Conservation (phyloP, 176 grass and related monocot genomes). For the Oryza australiensis region DNA sequence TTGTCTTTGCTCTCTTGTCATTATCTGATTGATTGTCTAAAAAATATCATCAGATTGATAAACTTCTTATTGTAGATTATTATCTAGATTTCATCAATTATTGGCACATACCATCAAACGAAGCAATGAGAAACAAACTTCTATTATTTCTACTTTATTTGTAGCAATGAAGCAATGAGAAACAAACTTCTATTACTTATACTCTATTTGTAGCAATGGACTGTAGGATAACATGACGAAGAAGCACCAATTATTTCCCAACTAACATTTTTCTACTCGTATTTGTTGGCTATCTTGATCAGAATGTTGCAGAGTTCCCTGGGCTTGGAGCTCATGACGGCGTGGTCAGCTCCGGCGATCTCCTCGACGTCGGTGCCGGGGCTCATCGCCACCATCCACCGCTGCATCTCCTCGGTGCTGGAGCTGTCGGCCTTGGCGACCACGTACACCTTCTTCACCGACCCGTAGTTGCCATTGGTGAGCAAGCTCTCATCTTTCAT, state of each 20-base stretch:
- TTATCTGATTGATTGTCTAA: too few species aligned
- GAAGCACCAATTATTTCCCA: neutral
- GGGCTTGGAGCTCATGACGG: slow-evolving; percentile 43
- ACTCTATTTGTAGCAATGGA: neutral
- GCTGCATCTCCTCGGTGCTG: slow-evolving; percentile 31
- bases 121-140: neutral
- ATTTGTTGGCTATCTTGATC: slow-evolving; percentile 11
- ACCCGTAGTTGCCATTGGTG: slow-evolving; percentile 31
- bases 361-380: slow-evolving; percentile 24
- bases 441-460: slow-evolving; percentile 31
- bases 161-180: neutral
- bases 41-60: too few species aligned
- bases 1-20: too few species aligned
- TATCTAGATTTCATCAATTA: neutral
- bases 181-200: neutral
- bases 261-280: neutral
- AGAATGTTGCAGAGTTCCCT: slow-evolving; percentile 28
- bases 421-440: slow-evolving; percentile 30
- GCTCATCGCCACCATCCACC: slow-evolving; percentile 40
- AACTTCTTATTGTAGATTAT: neutral
- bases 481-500: slow-evolving; percentile 25
- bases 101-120: neutral
- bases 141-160: neutral
- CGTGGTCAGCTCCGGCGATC: slow-evolving; percentile 48
- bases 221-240: neutral